Evolutionary conservation across 2,329 filamentous ascomycete genomes (phyloP).

Genomic region (Hirsutella thompsonii): DNA sequence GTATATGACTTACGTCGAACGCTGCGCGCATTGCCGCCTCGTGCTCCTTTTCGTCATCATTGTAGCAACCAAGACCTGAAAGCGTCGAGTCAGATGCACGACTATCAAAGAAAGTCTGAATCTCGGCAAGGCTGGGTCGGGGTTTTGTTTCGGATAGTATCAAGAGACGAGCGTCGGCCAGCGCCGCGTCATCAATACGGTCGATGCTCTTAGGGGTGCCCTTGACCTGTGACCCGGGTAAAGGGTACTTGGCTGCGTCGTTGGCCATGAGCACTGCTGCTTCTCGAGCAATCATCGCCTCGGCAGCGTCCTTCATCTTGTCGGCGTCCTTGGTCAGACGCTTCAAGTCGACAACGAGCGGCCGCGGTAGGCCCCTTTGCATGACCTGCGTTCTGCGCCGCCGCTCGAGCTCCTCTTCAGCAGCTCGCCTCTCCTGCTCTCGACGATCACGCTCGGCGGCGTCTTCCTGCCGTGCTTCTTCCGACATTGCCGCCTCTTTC

Average conservation of each 20-base stretch:
- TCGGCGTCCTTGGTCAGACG: slow-evolving; percentile 52
- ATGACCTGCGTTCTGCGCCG: slow-evolving; percentile 83
- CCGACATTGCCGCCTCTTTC: slow-evolving; percentile 37
- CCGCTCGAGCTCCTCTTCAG: slow-evolving; percentile 64
- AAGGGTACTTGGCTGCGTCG: slow-evolving; percentile 63
- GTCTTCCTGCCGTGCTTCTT: slow-evolving; percentile 40
- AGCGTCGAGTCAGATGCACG: slow-evolving; percentile 46
- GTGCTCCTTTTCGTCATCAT: slow-evolving; percentile 60
- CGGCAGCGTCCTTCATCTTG: slow-evolving; percentile 47
- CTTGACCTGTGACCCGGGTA: slow-evolving; percentile 53
- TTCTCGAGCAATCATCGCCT: slow-evolving; percentile 62
- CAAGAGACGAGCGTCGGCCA: slow-evolving; percentile 65
- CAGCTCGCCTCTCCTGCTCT: slow-evolving; percentile 61
- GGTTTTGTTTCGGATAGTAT: slow-evolving; percentile 57
- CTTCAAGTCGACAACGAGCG: slow-evolving; percentile 57
- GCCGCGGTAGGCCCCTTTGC: slow-evolving; percentile 70
- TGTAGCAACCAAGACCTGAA: slow-evolving; percentile 70
- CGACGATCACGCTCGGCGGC: slow-evolving; percentile 66
- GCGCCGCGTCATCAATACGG: slow-evolving; percentile 53
- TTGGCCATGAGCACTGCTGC: slow-evolving; percentile 68
- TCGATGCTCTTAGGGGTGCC: slow-evolving; percentile 48
- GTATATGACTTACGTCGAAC: slow-evolving; percentile 50
- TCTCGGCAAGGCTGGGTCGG: slow-evolving; percentile 32
- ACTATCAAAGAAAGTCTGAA: slow-evolving; percentile 40
- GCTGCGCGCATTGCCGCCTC: slow-evolving; percentile 50